Conservation (phyloP, 2,329 filamentous ascomycete species). For the Didymella pomorum region DNA sequence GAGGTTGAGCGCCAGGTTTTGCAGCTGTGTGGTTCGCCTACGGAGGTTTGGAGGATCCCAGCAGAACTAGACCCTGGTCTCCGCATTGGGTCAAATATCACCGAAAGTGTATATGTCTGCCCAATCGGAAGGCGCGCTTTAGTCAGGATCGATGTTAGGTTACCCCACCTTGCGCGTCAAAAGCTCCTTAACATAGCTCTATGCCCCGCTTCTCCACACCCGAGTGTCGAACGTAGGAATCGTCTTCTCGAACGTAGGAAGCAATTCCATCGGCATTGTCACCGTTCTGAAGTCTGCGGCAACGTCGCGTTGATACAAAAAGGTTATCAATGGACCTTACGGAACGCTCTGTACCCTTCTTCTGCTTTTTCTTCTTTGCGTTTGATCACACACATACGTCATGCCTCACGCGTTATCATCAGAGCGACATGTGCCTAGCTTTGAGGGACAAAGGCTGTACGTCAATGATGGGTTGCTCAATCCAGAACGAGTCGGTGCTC, state of each 20-base stretch:
- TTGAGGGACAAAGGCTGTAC: slow-evolving; percentile 45
- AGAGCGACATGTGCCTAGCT: slow-evolving; percentile 34
- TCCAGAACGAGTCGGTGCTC: slow-evolving; percentile 53
- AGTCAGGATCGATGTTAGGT: slow-evolving; percentile 25
- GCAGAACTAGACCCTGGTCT: background rate
- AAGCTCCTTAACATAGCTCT: slow-evolving; percentile 20
- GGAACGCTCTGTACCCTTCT: background rate
- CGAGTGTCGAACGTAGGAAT: slow-evolving; percentile 24
- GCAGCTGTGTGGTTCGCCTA: slow-evolving; percentile 25
- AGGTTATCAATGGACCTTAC: background rate
- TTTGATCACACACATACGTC: background rate
- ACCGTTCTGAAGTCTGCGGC: background rate
- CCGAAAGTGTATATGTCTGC: background rate
- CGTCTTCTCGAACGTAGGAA: slow-evolving; percentile 10
- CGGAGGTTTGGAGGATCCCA: slow-evolving; percentile 23
- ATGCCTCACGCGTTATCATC: slow-evolving; percentile 48
- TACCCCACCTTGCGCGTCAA: background rate
- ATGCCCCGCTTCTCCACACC: slow-evolving; percentile 34
- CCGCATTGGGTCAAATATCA: slow-evolving; percentile 1
- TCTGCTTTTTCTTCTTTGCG: background rate
- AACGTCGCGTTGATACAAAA: background rate
- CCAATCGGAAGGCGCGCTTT: slow-evolving; percentile 22
- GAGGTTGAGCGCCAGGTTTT: slow-evolving; percentile 17
- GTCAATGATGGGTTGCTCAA: slow-evolving; percentile 59
- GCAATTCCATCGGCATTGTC: background rate